phyloP scores from a whole-genome alignment of 441 rosid species.

The Melastoma candidum region DNA sequence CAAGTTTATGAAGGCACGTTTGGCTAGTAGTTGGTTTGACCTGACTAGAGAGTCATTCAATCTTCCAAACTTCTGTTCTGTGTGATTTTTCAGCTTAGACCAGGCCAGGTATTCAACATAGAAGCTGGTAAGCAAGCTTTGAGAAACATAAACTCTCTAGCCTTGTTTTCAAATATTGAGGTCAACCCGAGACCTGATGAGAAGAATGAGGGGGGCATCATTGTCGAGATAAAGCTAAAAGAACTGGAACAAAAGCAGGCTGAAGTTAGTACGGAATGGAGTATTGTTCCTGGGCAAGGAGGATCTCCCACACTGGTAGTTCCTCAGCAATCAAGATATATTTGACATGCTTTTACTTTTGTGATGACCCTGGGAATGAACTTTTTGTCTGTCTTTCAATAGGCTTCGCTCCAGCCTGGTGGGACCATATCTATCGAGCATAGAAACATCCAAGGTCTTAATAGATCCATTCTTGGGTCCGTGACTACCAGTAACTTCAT shows the following conservation, averaged over 20 bases:
- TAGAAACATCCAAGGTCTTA: slow-evolving; percentile 76
- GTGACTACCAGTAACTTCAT: slow-evolving; percentile 94
- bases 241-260: slow-evolving; percentile 73
- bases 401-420: slow-evolving; percentile 96
- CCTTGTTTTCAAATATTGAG: slow-evolving; percentile 82
- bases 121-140: slow-evolving; percentile 91
- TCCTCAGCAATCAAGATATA: slow-evolving; percentile 4
- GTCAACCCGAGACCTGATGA: slow-evolving; percentile 94
- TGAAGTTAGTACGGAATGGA: slow-evolving; percentile 98
- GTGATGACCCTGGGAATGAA: background rate
- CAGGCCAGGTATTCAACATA: slow-evolving; percentile 80
- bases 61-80: background rate
- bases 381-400: slow-evolving; percentile 12
- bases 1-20: no score
- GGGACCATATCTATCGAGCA: slow-evolving; percentile 96
- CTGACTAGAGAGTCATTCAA: no score
- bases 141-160: slow-evolving; percentile 71
- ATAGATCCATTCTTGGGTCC: slow-evolving; percentile 89
- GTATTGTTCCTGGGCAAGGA: slow-evolving; percentile 94
- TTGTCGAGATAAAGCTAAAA: slow-evolving; percentile 92
- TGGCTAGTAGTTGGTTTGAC: background rate
- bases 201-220: slow-evolving; percentile 86
- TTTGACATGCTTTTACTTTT: no score
- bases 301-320: slow-evolving; percentile 86
- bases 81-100: slow-evolving; percentile 48